A percentile compares a stretch with the other conserved stretches of the same genome.
Conservation (phyloP, 257 asterid genomes). For the Schizonepeta tenuifolia region DNA sequence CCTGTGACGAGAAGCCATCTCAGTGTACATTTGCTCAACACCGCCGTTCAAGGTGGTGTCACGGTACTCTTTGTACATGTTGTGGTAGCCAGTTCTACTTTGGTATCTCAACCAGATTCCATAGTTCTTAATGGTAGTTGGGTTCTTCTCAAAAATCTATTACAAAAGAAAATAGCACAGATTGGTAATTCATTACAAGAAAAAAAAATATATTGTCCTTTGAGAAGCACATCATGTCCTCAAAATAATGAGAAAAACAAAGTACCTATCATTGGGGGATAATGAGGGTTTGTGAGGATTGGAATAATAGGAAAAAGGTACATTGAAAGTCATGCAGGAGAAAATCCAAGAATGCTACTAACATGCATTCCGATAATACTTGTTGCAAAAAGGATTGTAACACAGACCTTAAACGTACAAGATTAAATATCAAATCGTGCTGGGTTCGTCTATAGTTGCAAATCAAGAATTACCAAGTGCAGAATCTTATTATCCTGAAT, state of each 20-base stretch:
- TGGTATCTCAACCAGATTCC: constrained; percentile 61
- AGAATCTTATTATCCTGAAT: neutral
- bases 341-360: neutral
- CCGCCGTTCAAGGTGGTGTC: constrained; percentile 57
- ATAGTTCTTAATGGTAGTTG: constrained; percentile 55
- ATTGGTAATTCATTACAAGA: neutral
- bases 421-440: neutral
- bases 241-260: neutral
- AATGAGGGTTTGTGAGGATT: neutral
- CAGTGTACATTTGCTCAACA: constrained; percentile 62
- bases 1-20: constrained; percentile 68
- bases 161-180: neutral
- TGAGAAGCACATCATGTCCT: neutral
- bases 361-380: neutral
- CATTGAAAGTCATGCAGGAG: too few relatives aligned
- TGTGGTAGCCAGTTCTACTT: constrained; percentile 60
- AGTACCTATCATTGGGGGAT: neutral
- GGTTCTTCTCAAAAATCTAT: constrained; percentile 59
- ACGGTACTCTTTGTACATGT: constrained; percentile 66
- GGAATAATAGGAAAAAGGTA: neutral
- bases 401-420: neutral
- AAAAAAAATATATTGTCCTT: neutral
- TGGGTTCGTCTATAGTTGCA: neutral
- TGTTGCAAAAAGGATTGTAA: neutral
- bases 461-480: neutral